Conservation (phyloP, 2,329 filamentous ascomycete genomes). For the Sporothrix schenckii region DNA sequence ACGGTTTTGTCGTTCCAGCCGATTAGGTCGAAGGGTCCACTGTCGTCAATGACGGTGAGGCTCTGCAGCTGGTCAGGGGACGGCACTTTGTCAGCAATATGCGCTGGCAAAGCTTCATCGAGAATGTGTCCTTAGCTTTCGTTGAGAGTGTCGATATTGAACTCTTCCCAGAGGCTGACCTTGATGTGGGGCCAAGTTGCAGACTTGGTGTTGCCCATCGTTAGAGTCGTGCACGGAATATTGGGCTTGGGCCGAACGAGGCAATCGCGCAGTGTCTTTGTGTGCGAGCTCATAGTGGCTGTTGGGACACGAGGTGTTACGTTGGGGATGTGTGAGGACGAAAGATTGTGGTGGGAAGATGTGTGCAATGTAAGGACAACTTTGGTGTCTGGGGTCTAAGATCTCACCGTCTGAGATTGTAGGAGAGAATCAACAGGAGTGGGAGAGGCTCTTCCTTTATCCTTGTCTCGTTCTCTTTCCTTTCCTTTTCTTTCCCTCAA, state of each 20-base stretch:
- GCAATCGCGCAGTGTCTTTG: background rate
- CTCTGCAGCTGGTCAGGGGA: background rate
- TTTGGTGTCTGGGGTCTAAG: no score
- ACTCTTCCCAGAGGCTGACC: background rate
- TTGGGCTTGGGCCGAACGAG: background rate
- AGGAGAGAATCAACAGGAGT: no score
- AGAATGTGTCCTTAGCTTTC: constrained; percentile 9
- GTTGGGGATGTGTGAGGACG: no score
- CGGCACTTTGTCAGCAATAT: background rate
- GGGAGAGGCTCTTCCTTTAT: no score
- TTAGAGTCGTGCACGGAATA: background rate
- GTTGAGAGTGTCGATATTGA: background rate
- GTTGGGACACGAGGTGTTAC: no score
- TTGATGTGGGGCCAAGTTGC: background rate
- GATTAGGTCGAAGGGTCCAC: background rate
- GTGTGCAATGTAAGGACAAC: no score
- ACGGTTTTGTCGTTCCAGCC: constrained; percentile 16
- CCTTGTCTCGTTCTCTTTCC: no score
- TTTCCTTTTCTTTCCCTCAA: background rate
- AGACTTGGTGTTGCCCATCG: background rate
- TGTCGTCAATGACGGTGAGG: background rate
- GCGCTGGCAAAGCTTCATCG: background rate
- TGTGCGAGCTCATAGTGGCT: no score
- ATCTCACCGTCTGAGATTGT: no score
- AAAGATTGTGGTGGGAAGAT: no score